These are phyloP conservation scores for Penicillium crustosum DNA, from an alignment of 2,329 filamentous ascomycete species.

Conservation along the genomic window DNA sequence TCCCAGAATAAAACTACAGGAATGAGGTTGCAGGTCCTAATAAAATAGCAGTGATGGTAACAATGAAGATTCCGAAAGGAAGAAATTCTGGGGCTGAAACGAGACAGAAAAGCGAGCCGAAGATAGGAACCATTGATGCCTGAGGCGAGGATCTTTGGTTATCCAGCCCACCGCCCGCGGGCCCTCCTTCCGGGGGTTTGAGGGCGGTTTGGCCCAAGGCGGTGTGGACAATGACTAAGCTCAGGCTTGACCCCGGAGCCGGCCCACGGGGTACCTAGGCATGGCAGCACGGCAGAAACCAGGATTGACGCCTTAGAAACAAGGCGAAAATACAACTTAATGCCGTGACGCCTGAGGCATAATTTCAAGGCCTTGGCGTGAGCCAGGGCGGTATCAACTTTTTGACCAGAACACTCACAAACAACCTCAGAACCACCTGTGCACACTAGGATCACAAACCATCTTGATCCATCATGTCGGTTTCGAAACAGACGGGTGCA, in stretches of 20 bases:
- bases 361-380: not conserved
- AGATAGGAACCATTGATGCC: slow-evolving; percentile 6
- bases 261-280: too few species aligned
- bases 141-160: not conserved
- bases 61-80: slow-evolving; percentile 13
- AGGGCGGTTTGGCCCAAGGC: not conserved
- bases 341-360: not conserved
- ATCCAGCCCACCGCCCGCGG: not conserved
- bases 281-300: not conserved
- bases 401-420: slow-evolving; percentile 5
- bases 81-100: slow-evolving; percentile 7
- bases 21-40: not conserved
- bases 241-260: too few species aligned
- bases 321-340: not conserved
- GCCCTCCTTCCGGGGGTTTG: not conserved
- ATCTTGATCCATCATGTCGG: slow-evolving; percentile 23
- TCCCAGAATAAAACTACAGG: not conserved
- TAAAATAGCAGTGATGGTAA: slow-evolving; percentile 9
- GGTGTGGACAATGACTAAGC: not conserved
- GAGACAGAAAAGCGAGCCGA: slow-evolving; percentile 8
- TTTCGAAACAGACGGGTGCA: slow-evolving; percentile 15
- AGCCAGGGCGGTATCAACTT: slow-evolving; percentile 11
- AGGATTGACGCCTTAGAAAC: not conserved
- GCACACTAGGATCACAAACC: slow-evolving; percentile 1
- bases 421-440: not conserved